Base-by-base conservation (phyloP, 2,329 filamentous ascomycete species). In the Lasiodiplodia gonubiensis region DNA sequence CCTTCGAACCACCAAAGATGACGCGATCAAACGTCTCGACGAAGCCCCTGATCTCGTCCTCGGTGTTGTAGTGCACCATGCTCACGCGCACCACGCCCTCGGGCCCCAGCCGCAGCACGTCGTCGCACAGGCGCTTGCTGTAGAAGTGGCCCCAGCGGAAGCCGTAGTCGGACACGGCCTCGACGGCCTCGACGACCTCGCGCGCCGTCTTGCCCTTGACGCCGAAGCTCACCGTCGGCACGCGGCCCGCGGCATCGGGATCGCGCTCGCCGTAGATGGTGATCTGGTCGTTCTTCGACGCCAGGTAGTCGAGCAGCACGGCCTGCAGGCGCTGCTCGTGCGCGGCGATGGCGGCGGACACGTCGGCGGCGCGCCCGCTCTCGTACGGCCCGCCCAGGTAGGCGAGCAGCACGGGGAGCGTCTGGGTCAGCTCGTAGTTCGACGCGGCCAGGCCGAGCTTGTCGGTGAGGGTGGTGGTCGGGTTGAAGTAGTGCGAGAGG, bases 141-240 rank as follows among this genome's bases (percentile, higher is more conserved):
- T 92, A 92, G 72, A 92, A 92, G 53, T 86, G 82, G 0, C 90
- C 90, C 84, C 86, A 90, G 57, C 89, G 80, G 68, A 91, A 86
- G 0, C 88, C 89, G 75, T 86, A 88, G 23, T 84, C 78, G 1
- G 85, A 86, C 23, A 81, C 80, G 51, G 80, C 80, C 77, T 92
- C 89, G 1, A 91, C 85, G 16, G 83, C 82, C 69, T 89, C 86
- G 6, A 92, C 88, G 0, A 92, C 74, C 63, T 84, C 82, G 70
- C 83, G 82, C 27, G 87, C 86, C 23, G 80, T 84, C 72, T 83
- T 80, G 0, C 86, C 89, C 4, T 84, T 78, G 2, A 92, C 86
- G 0, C 82, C 81, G 73, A 92, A 92, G 70, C 87, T 89, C n/a
- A 93, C 83, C 0, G 89, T 90, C 0, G 89, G 85, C 7, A 92